Evolutionary conservation across 1,139 yeast species (phyloP).

Genomic region (Yamadazyma spencermartinsiae): DNA sequence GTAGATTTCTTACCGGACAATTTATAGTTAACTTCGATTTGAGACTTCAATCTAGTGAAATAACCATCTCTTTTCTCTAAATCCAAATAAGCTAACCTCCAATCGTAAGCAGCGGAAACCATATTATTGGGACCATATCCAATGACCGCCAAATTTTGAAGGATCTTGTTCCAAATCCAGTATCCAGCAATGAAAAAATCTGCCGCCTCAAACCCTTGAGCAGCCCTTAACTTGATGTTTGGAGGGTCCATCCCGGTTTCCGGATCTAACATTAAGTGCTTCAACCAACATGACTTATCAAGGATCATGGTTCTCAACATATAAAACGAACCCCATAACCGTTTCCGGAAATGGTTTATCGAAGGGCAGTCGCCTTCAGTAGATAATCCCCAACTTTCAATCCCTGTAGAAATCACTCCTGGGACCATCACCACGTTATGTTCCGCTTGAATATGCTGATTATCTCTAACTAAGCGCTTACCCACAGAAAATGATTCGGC

Average conservation of each 20-base stretch:
- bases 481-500: conserved; percentile 92
- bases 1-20: conserved; percentile 69
- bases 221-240: conserved; percentile 76
- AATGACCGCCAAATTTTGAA: conserved; percentile 89
- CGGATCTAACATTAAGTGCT: conserved; percentile 85
- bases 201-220: conserved; percentile 96
- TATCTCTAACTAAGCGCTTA: conserved; percentile 49
- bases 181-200: conserved; percentile 96
- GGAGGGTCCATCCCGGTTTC: conserved; percentile 93
- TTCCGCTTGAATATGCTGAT: conserved; percentile 53
- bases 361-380: conserved; percentile 73
- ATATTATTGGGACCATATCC: conserved; percentile 92
- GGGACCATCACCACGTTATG: conserved; percentile 91
- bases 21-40: conserved; percentile 57
- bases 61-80: conserved; percentile 84
- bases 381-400: conserved; percentile 86
- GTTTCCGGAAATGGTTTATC: conserved; percentile 78
- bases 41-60: conserved; percentile 70
- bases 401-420: conserved; percentile 92
- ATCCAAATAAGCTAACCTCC: conserved; percentile 91
- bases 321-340: conserved; percentile 96
- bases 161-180: conserved; percentile 96
- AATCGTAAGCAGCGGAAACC: conserved; percentile 91
- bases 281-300: conserved; percentile 91
- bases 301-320: conserved; percentile 91